phyloP scores from a whole-genome alignment of 345 rosid genomes.

The Sisymbrium irio region DNA sequence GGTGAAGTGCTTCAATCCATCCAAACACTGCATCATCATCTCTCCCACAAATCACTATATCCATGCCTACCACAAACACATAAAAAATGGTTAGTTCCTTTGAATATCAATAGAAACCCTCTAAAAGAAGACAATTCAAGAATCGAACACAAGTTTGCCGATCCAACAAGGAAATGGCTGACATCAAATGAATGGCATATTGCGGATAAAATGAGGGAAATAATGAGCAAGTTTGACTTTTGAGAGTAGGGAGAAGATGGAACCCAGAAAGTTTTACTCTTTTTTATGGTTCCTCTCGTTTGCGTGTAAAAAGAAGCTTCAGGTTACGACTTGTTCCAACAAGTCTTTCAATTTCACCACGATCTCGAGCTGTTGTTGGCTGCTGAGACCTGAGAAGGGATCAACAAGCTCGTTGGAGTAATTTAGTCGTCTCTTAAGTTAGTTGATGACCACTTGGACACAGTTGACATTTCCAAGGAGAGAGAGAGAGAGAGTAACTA shows the following conservation, averaged over 20 bases:
- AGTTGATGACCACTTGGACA: constrained; percentile 18
- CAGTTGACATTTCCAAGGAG: constrained; percentile 12
- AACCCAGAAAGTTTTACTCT: background rate
- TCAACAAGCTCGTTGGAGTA: constrained; percentile 18
- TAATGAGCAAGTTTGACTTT: background rate
- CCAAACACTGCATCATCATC: constrained; percentile 71
- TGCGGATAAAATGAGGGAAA: background rate
- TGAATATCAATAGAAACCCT: background rate
- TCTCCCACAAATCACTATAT: constrained; percentile 43
- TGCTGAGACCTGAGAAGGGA: constrained; percentile 29
- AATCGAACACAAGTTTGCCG: constrained; percentile 18
- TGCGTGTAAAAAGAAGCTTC: constrained; percentile 16
- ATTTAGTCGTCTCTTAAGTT: constrained; percentile 19
- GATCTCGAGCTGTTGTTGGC: constrained; percentile 23
- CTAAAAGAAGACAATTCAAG: background rate
- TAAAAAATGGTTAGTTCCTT: background rate
- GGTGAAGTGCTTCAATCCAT: constrained; percentile 49
- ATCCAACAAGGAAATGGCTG: background rate
- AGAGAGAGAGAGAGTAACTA: background rate
- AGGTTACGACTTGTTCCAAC: constrained; percentile 21
- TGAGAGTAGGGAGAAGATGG: background rate
- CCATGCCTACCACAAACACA: constrained; percentile 55
- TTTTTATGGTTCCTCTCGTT: background rate
- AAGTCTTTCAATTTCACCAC: background rate
- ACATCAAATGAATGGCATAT: background rate